Percentiles rank a stretch among this genome's conserved stretches.
Evolutionary conservation across 1,284 basidiomycete genomes (phyloP).

Genomic region (Austropuccinia psidii): DNA sequence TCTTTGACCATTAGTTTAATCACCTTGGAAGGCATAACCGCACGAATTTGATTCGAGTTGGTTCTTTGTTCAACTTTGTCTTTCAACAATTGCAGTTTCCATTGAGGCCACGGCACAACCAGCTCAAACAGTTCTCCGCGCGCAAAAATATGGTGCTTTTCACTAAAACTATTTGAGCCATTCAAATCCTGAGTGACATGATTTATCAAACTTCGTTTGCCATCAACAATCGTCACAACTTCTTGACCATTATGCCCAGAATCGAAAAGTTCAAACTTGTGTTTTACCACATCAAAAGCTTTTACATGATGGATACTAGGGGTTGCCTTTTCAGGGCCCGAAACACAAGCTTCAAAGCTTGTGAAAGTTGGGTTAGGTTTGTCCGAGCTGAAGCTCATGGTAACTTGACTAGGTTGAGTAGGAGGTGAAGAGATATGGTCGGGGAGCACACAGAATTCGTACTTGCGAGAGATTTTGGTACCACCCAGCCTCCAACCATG

Average conservation of each 20-base stretch:
- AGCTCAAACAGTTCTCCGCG: conserved; percentile 32
- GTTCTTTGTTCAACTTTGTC: conserved; percentile 42
- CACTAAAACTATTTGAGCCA: conserved; percentile 54
- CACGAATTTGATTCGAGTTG: conserved; percentile 45
- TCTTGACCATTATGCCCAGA: conserved; percentile 52
- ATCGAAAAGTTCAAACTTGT: conserved; percentile 50
- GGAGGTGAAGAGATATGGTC: neutral
- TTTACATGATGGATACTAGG: conserved; percentile 19
- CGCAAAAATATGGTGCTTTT: conserved; percentile 63
- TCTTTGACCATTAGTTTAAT: conserved; percentile 71
- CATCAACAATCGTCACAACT: conserved; percentile 52
- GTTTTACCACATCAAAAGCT: conserved; percentile 39
- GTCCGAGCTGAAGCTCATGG: neutral
- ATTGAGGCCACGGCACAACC: conserved; percentile 38
- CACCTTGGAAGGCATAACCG: conserved; percentile 82
- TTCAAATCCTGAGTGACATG: conserved; percentile 54
- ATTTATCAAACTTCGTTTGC: conserved; percentile 62
- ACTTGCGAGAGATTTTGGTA: neutral
- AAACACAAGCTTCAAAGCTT: too few species aligned
- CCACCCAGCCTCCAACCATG: conserved; percentile 34
- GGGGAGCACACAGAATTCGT: conserved; percentile 11
- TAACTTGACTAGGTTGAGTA: neutral
- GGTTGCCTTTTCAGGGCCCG: too few species aligned
- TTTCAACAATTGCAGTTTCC: conserved; percentile 28
- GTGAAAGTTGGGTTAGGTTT: too few species aligned